Evolutionary conservation across 441 rosid species (phyloP).

Genomic region (Populus hybrid): DNA sequence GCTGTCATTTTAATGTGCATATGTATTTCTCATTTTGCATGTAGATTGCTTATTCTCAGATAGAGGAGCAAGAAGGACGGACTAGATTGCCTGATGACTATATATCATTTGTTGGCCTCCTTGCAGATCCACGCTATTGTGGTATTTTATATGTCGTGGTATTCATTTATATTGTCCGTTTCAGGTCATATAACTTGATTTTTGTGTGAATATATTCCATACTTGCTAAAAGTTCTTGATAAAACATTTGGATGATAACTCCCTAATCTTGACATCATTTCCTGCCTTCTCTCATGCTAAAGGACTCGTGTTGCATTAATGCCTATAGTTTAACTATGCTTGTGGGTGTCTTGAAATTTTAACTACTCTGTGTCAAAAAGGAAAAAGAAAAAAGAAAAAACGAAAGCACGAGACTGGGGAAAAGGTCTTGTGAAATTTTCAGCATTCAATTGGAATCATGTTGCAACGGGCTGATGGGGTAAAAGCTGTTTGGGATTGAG

Average conservation of each 20-base stretch:
- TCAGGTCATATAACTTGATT: slow-evolving; percentile 9
- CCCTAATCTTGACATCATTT: neutral
- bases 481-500: no score
- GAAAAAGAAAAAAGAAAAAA: no score
- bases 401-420: neutral
- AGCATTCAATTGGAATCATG: neutral
- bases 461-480: neutral
- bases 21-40: neutral
- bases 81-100: slow-evolving; percentile 56
- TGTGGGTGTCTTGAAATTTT: neutral
- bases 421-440: neutral
- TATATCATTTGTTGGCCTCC: slow-evolving; percentile 92
- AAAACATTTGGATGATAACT: neutral
- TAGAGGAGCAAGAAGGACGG: slow-evolving; percentile 89
- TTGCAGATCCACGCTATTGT: slow-evolving; percentile 94
- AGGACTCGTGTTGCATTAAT: neutral
- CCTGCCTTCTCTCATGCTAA: neutral
- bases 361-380: neutral
- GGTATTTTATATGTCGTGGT: slow-evolving; percentile 60
- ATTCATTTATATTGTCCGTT: slow-evolving; percentile 31
- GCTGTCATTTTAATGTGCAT: neutral
- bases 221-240: slow-evolving; percentile 1
- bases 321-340: neutral
- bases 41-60: slow-evolving; percentile 82
- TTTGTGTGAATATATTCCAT: slow-evolving; percentile 12